phyloP scores from a whole-genome alignment of 2,329 filamentous ascomycete genomes.

The Clarireedia paspali region DNA sequence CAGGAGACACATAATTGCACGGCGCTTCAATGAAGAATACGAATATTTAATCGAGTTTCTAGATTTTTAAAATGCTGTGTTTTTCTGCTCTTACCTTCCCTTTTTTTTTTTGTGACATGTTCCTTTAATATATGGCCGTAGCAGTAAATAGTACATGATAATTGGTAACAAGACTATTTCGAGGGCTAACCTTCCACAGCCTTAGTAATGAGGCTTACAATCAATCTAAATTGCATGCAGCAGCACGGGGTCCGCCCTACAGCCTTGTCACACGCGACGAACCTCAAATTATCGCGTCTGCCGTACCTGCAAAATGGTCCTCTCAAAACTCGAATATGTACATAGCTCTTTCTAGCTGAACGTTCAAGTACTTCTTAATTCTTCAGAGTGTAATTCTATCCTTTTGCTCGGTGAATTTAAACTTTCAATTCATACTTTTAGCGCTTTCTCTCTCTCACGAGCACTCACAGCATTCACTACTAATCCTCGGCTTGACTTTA shows the following conservation, averaged over 20 bases:
- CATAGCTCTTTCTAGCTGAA: not conserved
- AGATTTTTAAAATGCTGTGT: not conserved
- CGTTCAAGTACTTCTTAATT: not conserved
- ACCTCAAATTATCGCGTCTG: not conserved
- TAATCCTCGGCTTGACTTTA: too few species aligned
- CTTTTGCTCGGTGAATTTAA: too few species aligned
- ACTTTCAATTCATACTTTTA: too few species aligned
- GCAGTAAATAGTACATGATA: too few species aligned
- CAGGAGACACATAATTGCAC: slow-evolving; percentile 16
- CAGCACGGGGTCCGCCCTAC: not conserved
- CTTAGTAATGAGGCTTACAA: slow-evolving; percentile 6
- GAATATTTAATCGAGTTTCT: not conserved
- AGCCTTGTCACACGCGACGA: slow-evolving; percentile 12
- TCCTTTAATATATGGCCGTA: too few species aligned
- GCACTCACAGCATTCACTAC: too few species aligned
- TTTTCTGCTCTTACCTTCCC: not conserved
- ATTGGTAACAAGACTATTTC: too few species aligned
- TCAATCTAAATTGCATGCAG: not conserved
- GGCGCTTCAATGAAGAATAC: slow-evolving; percentile 9
- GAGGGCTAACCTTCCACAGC: not conserved
- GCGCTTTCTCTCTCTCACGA: too few species aligned
- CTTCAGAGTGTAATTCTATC: too few species aligned
- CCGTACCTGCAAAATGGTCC: not conserved
- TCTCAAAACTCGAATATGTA: too few species aligned
- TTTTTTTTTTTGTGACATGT: too few species aligned